A percentile compares a stretch with the other conserved stretches of the same genome.
Evolutionary conservation across 495 filamentous ascomycete species (phyloP).

Genomic region (Sordaria brevicollis): DNA sequence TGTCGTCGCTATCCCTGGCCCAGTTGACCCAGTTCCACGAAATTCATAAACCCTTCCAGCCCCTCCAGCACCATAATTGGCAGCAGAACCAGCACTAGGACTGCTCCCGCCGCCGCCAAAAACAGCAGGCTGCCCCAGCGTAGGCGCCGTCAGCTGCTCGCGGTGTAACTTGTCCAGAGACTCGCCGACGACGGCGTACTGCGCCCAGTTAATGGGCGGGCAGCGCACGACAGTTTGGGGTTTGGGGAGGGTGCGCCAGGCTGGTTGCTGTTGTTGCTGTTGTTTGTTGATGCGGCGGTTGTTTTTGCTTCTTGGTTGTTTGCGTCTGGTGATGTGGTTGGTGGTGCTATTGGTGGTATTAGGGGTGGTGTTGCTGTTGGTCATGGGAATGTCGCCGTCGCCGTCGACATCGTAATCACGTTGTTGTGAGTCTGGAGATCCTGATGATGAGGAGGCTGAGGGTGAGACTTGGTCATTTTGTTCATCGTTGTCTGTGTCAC

Average conservation of each 20-base stretch:
- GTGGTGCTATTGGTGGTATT: not conserved
- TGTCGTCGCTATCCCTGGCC: slow-evolving; percentile 35
- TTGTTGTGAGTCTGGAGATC: no score
- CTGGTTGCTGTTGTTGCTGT: not conserved
- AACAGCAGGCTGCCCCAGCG: slow-evolving; percentile 39
- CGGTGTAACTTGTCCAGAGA: slow-evolving; percentile 73
- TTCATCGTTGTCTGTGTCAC: slow-evolving; percentile 1
- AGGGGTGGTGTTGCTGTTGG: not conserved
- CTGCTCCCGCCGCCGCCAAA: no score
- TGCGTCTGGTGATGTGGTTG: not conserved
- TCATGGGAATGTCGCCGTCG: not conserved
- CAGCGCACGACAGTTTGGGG: slow-evolving; percentile 77
- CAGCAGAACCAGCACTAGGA: no score
- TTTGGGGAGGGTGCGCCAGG: slow-evolving; percentile 47
- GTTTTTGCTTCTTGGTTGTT: slow-evolving; percentile 6
- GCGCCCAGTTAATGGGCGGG: slow-evolving; percentile 83
- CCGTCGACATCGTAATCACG: not conserved
- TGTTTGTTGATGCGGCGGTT: not conserved
- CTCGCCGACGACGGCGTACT: slow-evolving; percentile 76
- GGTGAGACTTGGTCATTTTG: no score
- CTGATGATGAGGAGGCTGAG: no score
- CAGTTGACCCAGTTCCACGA: no score
- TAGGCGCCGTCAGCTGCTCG: slow-evolving; percentile 60
- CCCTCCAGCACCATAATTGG: no score
- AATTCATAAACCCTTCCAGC: slow-evolving; percentile 32